phyloP scores from a whole-genome alignment of 257 asterid species.

The Forsythia suspensa region DNA sequence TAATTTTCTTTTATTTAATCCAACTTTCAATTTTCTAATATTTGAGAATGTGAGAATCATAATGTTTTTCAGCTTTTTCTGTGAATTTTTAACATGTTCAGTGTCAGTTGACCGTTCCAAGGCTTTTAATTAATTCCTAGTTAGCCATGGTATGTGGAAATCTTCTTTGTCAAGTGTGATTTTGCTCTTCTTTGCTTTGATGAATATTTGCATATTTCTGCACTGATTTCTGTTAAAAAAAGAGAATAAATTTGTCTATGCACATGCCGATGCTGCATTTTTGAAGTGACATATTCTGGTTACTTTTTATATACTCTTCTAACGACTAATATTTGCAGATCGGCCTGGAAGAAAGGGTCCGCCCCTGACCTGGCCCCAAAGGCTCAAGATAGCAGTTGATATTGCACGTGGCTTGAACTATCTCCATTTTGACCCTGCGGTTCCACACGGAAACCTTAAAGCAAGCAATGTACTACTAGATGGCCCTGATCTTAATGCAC shows the following conservation, averaged over 20 bases:
- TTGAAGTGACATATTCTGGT: not conserved
- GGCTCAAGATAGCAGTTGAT: slow-evolving; percentile 95
- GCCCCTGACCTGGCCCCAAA: slow-evolving; percentile 77
- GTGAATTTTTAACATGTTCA: not conserved
- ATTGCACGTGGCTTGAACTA: slow-evolving; percentile 97
- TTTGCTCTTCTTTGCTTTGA: not conserved
- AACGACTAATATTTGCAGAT: slow-evolving; percentile 44
- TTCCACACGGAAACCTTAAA: slow-evolving; percentile 95
- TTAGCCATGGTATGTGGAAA: not conserved
- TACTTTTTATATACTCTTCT: not conserved
- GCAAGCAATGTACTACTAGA: slow-evolving; percentile 83
- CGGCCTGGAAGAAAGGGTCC: slow-evolving; percentile 91
- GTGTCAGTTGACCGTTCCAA: not conserved
- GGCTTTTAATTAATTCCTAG: not conserved
- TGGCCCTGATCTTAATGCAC: slow-evolving; percentile 82
- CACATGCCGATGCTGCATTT: not conserved
- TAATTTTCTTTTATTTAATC: not conserved
- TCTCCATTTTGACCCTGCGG: slow-evolving; percentile 96
- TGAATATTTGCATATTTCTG: not conserved
- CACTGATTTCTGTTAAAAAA: not conserved
- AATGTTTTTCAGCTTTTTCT: not conserved
- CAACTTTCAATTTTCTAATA: not conserved
- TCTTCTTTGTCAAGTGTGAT: not conserved
- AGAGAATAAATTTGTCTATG: not conserved
- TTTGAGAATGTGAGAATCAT: not conserved